Evolutionary conservation across 106 monocot genomes (phyloP).

Genomic region (Dendrobium officinale): DNA sequence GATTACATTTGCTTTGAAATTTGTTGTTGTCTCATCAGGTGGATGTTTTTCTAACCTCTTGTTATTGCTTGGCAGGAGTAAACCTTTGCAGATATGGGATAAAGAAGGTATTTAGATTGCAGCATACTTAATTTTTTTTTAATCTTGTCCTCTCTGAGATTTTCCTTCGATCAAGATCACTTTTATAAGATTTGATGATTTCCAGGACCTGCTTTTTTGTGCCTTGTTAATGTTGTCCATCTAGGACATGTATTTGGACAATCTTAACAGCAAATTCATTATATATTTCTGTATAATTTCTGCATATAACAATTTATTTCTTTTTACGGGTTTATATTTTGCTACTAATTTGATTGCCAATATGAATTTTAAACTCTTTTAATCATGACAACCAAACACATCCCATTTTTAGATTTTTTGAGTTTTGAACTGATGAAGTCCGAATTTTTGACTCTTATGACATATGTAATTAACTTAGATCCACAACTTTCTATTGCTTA

Average conservation of each 20-base stretch:
- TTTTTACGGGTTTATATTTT: background rate
- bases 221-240: background rate
- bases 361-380: background rate
- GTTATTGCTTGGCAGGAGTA: constrained; percentile 60
- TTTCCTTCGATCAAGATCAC: background rate
- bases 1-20: background rate
- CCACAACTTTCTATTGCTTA: background rate
- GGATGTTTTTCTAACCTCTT: background rate
- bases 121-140: background rate
- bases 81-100: constrained; percentile 98
- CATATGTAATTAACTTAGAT: background rate
- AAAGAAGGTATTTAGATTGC: constrained; percentile 64
- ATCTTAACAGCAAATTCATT: background rate
- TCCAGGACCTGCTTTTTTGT: background rate
- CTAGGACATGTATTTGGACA: background rate
- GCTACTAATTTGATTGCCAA: background rate
- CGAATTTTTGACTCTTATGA: background rate
- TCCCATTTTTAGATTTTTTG: background rate
- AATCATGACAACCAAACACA: background rate
- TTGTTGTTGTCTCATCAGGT: background rate
- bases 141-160: background rate
- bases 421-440: background rate
- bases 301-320: background rate
- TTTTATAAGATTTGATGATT: background rate
- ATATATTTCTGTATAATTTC: background rate